Base-by-base conservation (phyloP, 163 green algal genomes). In the Scenedesmus sp. region DNA sequence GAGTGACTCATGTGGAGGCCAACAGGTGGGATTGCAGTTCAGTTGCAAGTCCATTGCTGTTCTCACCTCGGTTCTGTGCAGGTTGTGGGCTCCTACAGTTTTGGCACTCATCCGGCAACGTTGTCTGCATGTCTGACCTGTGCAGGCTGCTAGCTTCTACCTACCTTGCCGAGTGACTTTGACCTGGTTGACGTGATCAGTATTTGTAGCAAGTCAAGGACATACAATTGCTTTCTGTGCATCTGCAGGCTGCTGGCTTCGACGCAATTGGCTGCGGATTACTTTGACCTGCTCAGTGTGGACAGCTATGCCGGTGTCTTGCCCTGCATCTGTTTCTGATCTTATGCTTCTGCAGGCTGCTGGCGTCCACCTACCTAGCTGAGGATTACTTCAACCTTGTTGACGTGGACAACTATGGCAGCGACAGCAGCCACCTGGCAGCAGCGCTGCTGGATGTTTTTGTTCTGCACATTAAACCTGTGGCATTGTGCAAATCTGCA, bases 221-320 rank as follows among this genome's bases (percentile, higher is more conserved):
- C 89, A 90, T 46, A 46, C 34, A 46, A 8, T 94, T 96, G 1
- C 90, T 98, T 20, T 94, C 34, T 93, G 16, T 88, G 88, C 4
- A 86, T 97, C 34, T 46, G 34, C 34, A 46, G 34, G 34, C 34
- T 46, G 34, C 34, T 46, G 34, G 34, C 34, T 46, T 85, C 67
- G 4, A 55, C 18, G 2, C 95, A 94, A 76, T 93, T 97, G 77
- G 77, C 81, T 55, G 94, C 96, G 62, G 94, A 95, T 67, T 97
- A 95, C 56, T 89, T 62, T 60, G 89, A 92, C 59, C 70, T 98
- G 0, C 93, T 97, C 9, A 96, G 97, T 87, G 89, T 96, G 1
- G 96, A 98, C 86, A 94, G 66, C 57, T 98, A 97, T 91, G 96
- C 95, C 62, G 92, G 86, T 26, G 92, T 96, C 34, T 85, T 64